Evolutionary conservation across 1,139 yeast genomes (phyloP).

Genomic region (Magnusiomyces ingens): DNA sequence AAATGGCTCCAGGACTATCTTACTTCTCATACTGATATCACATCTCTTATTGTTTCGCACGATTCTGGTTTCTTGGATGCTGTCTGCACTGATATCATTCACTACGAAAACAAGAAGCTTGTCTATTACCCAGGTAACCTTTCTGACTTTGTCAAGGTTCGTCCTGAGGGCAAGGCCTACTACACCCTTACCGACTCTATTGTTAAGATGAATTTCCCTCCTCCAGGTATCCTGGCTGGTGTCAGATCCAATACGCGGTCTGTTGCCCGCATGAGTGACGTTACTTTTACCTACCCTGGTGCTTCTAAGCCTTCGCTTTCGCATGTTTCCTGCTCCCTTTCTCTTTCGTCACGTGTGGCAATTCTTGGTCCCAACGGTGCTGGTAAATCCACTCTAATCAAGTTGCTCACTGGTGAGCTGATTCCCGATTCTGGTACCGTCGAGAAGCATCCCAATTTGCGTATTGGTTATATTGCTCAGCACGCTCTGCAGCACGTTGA

Average conservation of each 20-base stretch:
- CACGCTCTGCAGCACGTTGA: constrained; percentile 97
- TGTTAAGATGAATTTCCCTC: constrained; percentile 97
- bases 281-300: constrained; percentile 86
- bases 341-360: constrained; percentile 92
- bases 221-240: constrained; percentile 94
- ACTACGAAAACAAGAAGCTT: constrained; percentile 90
- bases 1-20: constrained; percentile 90
- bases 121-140: constrained; percentile 95
- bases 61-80: constrained; percentile 94
- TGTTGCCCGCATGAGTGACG: constrained; percentile 83
- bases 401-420: constrained; percentile 84
- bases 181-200: constrained; percentile 91
- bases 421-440: constrained; percentile 83
- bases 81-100: constrained; percentile 94
- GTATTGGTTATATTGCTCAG: constrained; percentile 98
- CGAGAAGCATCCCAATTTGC: constrained; percentile 95
- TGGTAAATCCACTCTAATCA: constrained; percentile 93
- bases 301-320: constrained; percentile 74
- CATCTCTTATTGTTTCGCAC: constrained; percentile 93
- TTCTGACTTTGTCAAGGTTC: constrained; percentile 82
- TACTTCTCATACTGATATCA: constrained; percentile 67
- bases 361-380: constrained; percentile 98
- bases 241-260: constrained; percentile 93
- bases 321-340: constrained; percentile 78
- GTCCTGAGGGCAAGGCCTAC: constrained; percentile 95